A percentile compares a stretch with the other conserved stretches of the same genome.
Evolutionary conservation across 106 monocot species (phyloP).

Genomic region (Acanthochlamys bracteata): DNA sequence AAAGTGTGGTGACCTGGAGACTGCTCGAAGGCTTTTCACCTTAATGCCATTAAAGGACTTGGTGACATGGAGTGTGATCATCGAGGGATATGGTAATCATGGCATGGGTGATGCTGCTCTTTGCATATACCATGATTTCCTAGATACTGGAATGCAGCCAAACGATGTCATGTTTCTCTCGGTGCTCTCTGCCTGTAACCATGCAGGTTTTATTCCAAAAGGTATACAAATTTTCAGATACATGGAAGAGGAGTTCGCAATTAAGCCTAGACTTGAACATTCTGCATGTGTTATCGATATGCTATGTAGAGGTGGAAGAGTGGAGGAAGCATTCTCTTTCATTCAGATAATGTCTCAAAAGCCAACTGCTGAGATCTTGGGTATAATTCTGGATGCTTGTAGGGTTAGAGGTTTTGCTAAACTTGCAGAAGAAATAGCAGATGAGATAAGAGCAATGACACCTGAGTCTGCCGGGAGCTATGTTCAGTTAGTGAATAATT

Average conservation of each 20-base stretch:
- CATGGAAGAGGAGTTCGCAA: constrained; percentile 21
- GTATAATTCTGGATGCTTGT: constrained; percentile 71
- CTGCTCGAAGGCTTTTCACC: constrained; percentile 26
- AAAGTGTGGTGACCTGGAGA: constrained; percentile 32
- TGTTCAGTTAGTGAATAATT: constrained; percentile 54
- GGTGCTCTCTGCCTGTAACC: constrained; percentile 40
- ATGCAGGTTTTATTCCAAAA: constrained; percentile 26
- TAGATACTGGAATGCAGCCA: constrained; percentile 18
- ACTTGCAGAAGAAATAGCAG: constrained; percentile 38
- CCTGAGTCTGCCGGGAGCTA: constrained; percentile 46
- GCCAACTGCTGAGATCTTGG: constrained; percentile 45
- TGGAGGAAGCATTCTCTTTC: constrained; percentile 28
- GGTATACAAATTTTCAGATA: constrained; percentile 24
- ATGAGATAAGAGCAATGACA: constrained; percentile 27
- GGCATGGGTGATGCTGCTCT: constrained; percentile 31
- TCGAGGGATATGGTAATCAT: constrained; percentile 34
- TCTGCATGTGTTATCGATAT: constrained; percentile 29
- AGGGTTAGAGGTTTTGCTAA: constrained; percentile 8
- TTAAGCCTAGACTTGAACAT: constrained; percentile 22
- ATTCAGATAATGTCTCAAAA: constrained; percentile 13
- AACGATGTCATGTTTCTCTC: constrained; percentile 41
- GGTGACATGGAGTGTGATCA: constrained; percentile 37
- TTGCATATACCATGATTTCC: constrained; percentile 16
- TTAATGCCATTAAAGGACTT: constrained; percentile 22
- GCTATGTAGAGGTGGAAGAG: constrained; percentile 26